These are phyloP conservation scores for Halophytophthora batemanensis DNA, from an alignment of 352 stramenopile species.

Conservation along the genomic window DNA sequence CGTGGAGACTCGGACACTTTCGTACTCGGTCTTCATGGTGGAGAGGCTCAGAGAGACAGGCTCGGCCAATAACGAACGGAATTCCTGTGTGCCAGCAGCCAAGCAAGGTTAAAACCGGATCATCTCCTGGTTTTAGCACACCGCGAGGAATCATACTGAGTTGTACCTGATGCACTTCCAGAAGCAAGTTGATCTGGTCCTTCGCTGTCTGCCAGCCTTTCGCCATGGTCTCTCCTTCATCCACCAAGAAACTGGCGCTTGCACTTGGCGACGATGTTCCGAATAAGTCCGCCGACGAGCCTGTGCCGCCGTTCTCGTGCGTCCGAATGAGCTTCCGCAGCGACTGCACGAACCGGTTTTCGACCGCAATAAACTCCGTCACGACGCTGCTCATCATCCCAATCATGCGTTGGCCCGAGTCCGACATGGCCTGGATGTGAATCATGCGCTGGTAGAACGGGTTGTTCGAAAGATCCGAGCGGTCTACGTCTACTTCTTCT, in stretches of 20 bases:
- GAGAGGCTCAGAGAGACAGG: conserved; percentile 65
- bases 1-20: conserved; percentile 42
- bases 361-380: conserved; percentile 51
- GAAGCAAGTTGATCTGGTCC: conserved; percentile 55
- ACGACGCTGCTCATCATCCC: conserved; percentile 47
- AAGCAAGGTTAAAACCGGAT: conserved; percentile 1
- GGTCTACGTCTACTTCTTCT: conserved; percentile 38
- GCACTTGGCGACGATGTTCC: conserved; percentile 22
- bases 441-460: conserved; percentile 64
- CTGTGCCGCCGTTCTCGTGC: conserved; percentile 35
- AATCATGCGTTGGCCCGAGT: conserved; percentile 61
- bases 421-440: conserved; percentile 66
- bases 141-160: not conserved
- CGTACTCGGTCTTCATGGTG: conserved; percentile 82
- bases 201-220: conserved; percentile 55
- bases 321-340: conserved; percentile 54
- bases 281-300: conserved; percentile 37
- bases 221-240: conserved; percentile 55
- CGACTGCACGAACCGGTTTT: conserved; percentile 50
- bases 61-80: conserved; percentile 67
- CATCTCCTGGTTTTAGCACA: not conserved
- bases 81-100: conserved; percentile 43
- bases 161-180: conserved; percentile 58
- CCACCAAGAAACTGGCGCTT: conserved; percentile 25
- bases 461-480: conserved; percentile 52